Evolutionary conservation across 2,329 filamentous ascomycete species (phyloP), one percentile per base, ranked within the genome.

Genomic region (Trichoderma cornu-damae): DNA sequence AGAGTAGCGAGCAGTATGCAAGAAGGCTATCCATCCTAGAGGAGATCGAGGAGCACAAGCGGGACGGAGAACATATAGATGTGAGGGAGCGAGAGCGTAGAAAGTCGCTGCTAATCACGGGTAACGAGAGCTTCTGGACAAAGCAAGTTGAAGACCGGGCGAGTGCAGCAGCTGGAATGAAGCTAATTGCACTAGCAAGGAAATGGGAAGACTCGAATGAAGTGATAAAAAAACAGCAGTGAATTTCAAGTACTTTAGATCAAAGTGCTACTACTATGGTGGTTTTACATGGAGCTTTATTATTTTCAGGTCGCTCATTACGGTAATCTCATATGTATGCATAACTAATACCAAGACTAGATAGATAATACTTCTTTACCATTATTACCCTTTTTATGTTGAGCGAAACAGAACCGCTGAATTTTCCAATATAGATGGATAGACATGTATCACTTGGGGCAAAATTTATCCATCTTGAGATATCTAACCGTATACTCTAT

Each of bases 121-220:
- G 69, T 6, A 62, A 64, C 11, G 72, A 74, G 20, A 62, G 61
- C 0, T 76, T 77, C 52, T 77, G 73, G 71, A 76, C 71, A 7
- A 75, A 69, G 53, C 75, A 77, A 59, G 63, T 74, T 2, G 70
- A 75, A 8, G 71, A 72, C 0, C 74, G 73, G 0, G 62, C 65
- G 20, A 75, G 74, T 6, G 67, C 68, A 1, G 64, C 65, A 3
- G 68, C 66, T 4, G 74, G 71, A 0, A 57, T 70, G 3, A 62
- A 62, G 0, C 59, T 76, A 35, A 75, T 76, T 24, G 61, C 67
- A 12, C 58, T 69, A 42, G 65, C 69, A 0, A 69, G 64, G 32
- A 57, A 60, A 26, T 61, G 59, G 40, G 63, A 64, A 28, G 51
- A 49, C n/a, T 52, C 53, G 6, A 34, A 56, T 32, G 30, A 24